Evolutionary conservation across 768 basidiomycete species (phyloP).

Genomic region (Tulasnella sp.): DNA sequence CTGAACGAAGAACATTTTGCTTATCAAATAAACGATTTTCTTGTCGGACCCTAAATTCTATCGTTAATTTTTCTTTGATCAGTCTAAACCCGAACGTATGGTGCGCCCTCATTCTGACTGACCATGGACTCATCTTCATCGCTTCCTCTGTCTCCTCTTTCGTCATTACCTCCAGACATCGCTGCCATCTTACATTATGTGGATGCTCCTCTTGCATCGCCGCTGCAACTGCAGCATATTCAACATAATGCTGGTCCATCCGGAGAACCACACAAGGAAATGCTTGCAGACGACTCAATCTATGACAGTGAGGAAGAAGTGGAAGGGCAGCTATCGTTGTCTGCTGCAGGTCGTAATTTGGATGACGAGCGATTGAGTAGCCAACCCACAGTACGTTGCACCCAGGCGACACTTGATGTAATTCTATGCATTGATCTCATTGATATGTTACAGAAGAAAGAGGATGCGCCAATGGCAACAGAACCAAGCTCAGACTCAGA

Average conservation of each 20-base stretch:
- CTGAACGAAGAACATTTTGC: no score
- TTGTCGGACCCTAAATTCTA: no score
- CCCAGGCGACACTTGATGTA: neutral
- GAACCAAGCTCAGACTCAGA: neutral
- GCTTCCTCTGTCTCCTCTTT: neutral
- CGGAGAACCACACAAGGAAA: neutral
- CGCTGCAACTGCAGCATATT: neutral
- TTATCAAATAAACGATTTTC: no score
- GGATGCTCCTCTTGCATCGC: neutral
- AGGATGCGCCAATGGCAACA: neutral
- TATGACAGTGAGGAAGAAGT: neutral
- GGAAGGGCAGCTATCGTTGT: neutral
- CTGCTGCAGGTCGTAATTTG: neutral
- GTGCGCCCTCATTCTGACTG: no score
- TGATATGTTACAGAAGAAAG: no score
- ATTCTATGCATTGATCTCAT: no score
- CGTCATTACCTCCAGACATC: neutral
- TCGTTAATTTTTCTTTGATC: no score
- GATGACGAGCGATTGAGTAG: neutral
- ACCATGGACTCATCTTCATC: no score
- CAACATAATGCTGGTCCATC: neutral
- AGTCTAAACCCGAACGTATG: no score
- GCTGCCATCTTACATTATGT: constrained; percentile 2
- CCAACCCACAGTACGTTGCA: neutral
- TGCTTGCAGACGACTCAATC: neutral